Evolutionary conservation across 768 basidiomycete species (phyloP).

Genomic region (Xerocomus brunneocitrinus): DNA sequence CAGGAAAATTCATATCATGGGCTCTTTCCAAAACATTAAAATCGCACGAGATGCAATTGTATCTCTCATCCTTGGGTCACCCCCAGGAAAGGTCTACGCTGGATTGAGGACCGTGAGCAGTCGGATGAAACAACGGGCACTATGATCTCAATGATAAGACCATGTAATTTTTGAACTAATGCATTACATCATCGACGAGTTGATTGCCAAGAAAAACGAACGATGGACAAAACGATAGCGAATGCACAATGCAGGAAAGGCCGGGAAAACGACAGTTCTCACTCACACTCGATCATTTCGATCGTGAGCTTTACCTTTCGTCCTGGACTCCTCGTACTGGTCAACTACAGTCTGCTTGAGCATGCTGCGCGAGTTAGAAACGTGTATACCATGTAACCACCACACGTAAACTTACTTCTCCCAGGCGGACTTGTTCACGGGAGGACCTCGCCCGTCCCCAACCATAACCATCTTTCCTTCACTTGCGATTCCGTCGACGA

Average conservation of each 20-base stretch:
- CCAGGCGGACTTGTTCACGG: constrained; percentile 50
- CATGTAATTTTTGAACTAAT: constrained; percentile 4
- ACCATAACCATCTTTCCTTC: constrained; percentile 59
- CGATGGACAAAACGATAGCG: not conserved
- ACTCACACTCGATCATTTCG: constrained; percentile 9
- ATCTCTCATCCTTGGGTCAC: constrained; percentile 90
- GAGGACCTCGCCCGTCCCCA: constrained; percentile 59
- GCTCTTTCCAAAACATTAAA: constrained; percentile 98
- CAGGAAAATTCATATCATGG: constrained; percentile 98
- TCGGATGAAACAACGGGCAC: constrained; percentile 87
- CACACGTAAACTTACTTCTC: constrained; percentile 46
- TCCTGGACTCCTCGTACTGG: constrained; percentile 44
- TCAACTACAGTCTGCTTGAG: constrained; percentile 45
- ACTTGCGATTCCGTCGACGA: constrained; percentile 64
- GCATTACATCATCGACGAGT: constrained; percentile 9
- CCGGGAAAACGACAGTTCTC: not conserved
- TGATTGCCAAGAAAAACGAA: constrained; percentile 4
- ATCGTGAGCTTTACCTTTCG: constrained; percentile 20
- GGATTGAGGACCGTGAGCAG: constrained; percentile 87
- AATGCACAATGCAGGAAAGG: not conserved
- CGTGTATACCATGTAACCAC: not conserved
- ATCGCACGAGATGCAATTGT: constrained; percentile 95
- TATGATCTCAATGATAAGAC: constrained; percentile 39
- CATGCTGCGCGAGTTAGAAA: constrained; percentile 35
- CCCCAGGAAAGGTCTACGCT: constrained; percentile 91